Evolutionary conservation across 371 early-diverging fungal genomes (phyloP).

Genomic region (Saksenaea vasiformis): DNA sequence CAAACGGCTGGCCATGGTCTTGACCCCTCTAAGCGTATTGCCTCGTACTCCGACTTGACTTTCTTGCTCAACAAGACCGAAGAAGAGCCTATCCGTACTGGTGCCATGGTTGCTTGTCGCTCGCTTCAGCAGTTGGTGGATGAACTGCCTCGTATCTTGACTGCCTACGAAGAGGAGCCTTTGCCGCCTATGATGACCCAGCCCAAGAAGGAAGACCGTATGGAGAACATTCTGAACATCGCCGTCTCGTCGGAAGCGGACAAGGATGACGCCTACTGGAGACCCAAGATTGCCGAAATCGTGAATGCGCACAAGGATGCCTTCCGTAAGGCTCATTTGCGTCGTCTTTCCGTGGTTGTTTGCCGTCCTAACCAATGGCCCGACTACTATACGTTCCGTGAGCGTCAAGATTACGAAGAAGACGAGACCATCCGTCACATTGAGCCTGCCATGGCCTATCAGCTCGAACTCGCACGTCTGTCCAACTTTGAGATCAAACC

Average conservation of each 20-base stretch:
- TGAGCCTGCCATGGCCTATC: constrained; percentile 97
- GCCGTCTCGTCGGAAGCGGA: constrained; percentile 63
- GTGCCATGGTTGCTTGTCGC: constrained; percentile 66
- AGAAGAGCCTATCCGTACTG: constrained; percentile 68
- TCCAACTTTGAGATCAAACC: constrained; percentile 96
- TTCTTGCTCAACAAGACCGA: constrained; percentile 67
- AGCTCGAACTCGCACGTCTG: constrained; percentile 91
- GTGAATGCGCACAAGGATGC: constrained; percentile 53
- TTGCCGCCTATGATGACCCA: constrained; percentile 35
- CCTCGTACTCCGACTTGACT: constrained; percentile 71
- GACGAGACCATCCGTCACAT: constrained; percentile 96
- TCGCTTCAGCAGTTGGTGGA: constrained; percentile 56
- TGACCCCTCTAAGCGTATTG: constrained; percentile 71
- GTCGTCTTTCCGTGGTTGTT: constrained; percentile 90
- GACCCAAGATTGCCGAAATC: constrained; percentile 60
- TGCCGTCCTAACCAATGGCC: constrained; percentile 83
- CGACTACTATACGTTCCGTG: constrained; percentile 96
- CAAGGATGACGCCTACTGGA: constrained; percentile 69
- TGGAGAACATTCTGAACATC: constrained; percentile 83
- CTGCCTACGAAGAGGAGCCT: constrained; percentile 55
- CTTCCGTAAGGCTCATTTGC: constrained; percentile 78
- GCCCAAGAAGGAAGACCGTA: constrained; percentile 30
- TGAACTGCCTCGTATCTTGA: constrained; percentile 54
- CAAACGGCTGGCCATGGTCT: constrained; percentile 51
- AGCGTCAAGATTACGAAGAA: constrained; percentile 81